Evolutionary conservation across 192 early-diverging fungal species (phyloP).

Genomic region (Backusella circina): DNA sequence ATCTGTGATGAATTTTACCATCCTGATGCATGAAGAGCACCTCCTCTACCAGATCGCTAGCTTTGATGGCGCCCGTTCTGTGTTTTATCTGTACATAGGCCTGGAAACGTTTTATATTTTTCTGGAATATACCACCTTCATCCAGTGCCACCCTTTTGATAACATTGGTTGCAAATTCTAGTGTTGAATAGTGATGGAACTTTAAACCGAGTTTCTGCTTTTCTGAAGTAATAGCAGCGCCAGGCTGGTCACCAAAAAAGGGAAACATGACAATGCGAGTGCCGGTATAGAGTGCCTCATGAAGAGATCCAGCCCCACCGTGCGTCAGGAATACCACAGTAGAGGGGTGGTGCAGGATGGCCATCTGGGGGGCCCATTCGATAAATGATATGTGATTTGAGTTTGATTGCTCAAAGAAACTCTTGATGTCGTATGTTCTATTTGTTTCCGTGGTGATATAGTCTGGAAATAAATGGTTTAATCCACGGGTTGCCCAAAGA

Average conservation of each 20-base stretch:
- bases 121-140: neutral
- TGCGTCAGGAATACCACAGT: conserved; percentile 25
- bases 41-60: conserved; percentile 21
- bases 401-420: neutral
- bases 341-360: conserved; percentile 25
- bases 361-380: conserved; percentile 28
- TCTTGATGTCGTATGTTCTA: neutral
- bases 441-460: neutral
- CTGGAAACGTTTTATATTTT: neutral
- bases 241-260: conserved; percentile 27
- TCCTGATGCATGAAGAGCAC: neutral
- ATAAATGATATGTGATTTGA: neutral
- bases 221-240: neutral
- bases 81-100: conserved; percentile 6
- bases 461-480: neutral
- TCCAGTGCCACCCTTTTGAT: neutral
- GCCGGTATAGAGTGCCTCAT: conserved; percentile 29
- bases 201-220: neutral
- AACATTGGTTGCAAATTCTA: neutral
- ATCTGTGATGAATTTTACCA: conserved; percentile 12
- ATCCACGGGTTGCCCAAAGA: conserved; percentile 23
- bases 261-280: conserved; percentile 28
- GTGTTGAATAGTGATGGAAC: neutral
- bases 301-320: conserved; percentile 20
- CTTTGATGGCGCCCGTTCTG: neutral